Percentiles rank a stretch among this genome's conserved stretches.
Conservation (phyloP, 805 yeast species). For the Lachancea quebecensis region DNA sequence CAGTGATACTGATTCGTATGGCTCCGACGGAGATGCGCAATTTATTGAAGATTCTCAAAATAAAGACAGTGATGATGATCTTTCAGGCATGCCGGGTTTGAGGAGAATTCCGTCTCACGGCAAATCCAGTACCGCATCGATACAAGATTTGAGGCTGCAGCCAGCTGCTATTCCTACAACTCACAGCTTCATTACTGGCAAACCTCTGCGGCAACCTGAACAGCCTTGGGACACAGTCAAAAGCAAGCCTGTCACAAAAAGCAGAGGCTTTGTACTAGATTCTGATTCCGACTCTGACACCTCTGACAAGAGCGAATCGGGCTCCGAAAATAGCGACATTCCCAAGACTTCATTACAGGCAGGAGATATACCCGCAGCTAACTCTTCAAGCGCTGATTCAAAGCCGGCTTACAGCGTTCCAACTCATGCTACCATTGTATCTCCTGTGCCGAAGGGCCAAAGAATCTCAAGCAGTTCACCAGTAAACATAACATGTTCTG, state of each 20-base stretch:
- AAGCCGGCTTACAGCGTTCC: constrained; percentile 4
- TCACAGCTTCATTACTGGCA: constrained; percentile 29
- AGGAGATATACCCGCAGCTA: neutral
- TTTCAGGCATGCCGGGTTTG: constrained; percentile 14
- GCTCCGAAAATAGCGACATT: neutral
- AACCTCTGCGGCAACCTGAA: constrained; percentile 11
- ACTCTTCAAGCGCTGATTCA: neutral
- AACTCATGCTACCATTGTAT: constrained; percentile 5
- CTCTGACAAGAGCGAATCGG: neutral
- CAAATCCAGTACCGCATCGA: constrained; percentile 19
- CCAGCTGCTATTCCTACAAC: constrained; percentile 12
- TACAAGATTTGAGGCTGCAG: constrained; percentile 17
- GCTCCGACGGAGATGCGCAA: constrained; percentile 26
- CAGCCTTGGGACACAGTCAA: constrained; percentile 3
- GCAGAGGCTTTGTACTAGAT: constrained; percentile 26
- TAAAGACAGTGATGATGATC: constrained; percentile 15
- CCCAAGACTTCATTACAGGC: neutral
- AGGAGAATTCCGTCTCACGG: constrained; percentile 28
- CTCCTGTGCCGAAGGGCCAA: constrained; percentile 1
- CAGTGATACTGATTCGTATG: constrained; percentile 20
- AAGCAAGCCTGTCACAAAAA: constrained; percentile 11
- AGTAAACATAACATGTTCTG: constrained; percentile 25
- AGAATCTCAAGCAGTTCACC: constrained; percentile 8
- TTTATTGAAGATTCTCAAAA: constrained; percentile 21
- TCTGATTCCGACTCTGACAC: constrained; percentile 21